phyloP scores from a whole-genome alignment of 148 eudicot species.

The Hydrangea macrophylla region DNA sequence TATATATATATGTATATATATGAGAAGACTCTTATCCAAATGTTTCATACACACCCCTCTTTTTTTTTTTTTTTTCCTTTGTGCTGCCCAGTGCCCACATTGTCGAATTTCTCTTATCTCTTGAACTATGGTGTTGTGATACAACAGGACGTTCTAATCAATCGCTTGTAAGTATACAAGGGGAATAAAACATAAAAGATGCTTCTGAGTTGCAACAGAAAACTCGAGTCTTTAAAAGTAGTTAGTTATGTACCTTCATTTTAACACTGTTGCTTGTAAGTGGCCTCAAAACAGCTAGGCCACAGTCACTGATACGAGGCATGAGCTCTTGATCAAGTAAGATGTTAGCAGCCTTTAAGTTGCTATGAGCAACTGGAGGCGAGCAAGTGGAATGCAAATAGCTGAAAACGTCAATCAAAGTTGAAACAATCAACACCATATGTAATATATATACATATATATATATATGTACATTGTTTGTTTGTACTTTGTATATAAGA shows the following conservation, averaged over 20 bases:
- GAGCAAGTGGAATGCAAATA: constrained; percentile 71
- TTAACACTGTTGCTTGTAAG: constrained; percentile 79
- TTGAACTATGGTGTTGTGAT: no score
- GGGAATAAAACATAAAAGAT: background rate
- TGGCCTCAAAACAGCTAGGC: constrained; percentile 73
- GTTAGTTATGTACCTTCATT: constrained; percentile 75
- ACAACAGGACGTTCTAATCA: no score
- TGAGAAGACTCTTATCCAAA: no score
- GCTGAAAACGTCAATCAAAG: constrained; percentile 42
- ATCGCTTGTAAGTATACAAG: no score
- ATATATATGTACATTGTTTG: no score
- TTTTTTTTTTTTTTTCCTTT: no score
- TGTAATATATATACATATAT: no score
- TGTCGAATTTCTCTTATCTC: no score
- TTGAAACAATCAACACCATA: background rate
- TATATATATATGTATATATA: no score
- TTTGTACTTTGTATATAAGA: no score
- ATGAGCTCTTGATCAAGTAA: constrained; percentile 80
- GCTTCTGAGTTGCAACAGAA: background rate
- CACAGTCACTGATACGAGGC: constrained; percentile 73
- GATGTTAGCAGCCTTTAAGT: constrained; percentile 80
- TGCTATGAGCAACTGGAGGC: constrained; percentile 82
- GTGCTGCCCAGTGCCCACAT: no score
- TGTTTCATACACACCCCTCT: no score
- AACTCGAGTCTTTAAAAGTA: background rate